Conservation (phyloP, 257 asterid species). For the Primulina eburnea region DNA sequence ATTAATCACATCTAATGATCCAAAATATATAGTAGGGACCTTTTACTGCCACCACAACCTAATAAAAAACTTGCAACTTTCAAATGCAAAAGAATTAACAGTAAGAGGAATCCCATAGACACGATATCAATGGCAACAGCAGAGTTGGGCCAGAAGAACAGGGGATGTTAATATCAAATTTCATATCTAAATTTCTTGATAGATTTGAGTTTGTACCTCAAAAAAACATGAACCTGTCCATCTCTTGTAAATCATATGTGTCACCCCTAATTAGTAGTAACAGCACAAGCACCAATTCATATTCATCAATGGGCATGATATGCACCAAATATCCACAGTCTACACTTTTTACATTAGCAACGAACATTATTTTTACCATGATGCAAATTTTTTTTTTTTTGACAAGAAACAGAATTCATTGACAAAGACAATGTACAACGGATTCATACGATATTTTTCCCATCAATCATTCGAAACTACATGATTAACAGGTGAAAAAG, state of each 20-base stretch:
- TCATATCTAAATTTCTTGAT: not conserved
- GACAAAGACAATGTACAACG: not conserved
- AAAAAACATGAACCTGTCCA: not conserved
- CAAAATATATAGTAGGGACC: not conserved
- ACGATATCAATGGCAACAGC: not conserved
- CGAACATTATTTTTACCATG: no score
- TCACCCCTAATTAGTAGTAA: not conserved
- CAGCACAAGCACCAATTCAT: not conserved
- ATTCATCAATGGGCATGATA: not conserved
- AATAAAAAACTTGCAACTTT: not conserved
- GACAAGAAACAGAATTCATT: constrained; percentile 1
- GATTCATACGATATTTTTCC: not conserved
- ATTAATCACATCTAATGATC: not conserved
- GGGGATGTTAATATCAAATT: not conserved
- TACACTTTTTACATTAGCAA: constrained; percentile 1
- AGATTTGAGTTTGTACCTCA: not conserved
- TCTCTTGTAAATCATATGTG: not conserved
- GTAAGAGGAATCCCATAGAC: not conserved
- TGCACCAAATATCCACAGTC: not conserved
- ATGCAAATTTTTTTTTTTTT: not conserved
- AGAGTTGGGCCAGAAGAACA: not conserved
- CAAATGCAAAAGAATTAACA: not conserved
- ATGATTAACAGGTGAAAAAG: not conserved
- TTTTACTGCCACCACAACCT: not conserved
- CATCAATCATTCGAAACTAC: no score